Evolutionary conservation across 306 rosid genomes (phyloP), one percentile per base, ranked within the genome.

Genomic region (Gillenia trifoliata): DNA sequence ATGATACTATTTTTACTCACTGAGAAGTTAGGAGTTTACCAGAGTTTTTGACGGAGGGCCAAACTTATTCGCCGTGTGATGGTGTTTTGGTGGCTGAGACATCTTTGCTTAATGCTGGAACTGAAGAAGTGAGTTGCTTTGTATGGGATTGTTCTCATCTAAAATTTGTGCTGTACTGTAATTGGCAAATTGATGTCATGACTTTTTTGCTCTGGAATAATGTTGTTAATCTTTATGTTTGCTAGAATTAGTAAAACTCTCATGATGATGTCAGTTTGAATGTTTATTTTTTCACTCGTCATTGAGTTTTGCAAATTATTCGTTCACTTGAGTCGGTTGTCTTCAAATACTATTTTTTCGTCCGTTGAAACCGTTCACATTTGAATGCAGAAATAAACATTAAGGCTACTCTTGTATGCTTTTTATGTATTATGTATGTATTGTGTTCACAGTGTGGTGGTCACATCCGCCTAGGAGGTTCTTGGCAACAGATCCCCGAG

Each of bases 1-100:
- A 90, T 66, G 98, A 92, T 81, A 88, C 92, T 60, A 89, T 92
- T 50, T 92, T 90, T 83, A 83, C 90, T 45, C 96, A 92, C 63
- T 92, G 83, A 84, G 80, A 56, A 80, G 41, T 49, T 34, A 41
- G 40, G 57, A 15, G 17, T 47, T 47, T 5, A 47, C 52, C 64
- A 70, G 33, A n/a, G 62, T 30, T 30, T 33, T 68, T 13, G 0
- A 47, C 25, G 1, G 34, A 69, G 38, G 40, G 30, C 47, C 74
- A 47, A 11, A 33, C 47, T 33, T n/a, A 20, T 8, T 31, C 23
- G 7, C 57, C n/a, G 6, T 31, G 30, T 34, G 57, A 25, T 76
- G 71, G 11, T 22, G 63, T 50, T 70, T 61, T 64, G 5, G 50
- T 60, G 19, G 70, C 62, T 22, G 34, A n/a, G 38, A 57, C 30